phyloP scores from a whole-genome alignment of 139 green algal species.

The Eudorina sp. region DNA sequence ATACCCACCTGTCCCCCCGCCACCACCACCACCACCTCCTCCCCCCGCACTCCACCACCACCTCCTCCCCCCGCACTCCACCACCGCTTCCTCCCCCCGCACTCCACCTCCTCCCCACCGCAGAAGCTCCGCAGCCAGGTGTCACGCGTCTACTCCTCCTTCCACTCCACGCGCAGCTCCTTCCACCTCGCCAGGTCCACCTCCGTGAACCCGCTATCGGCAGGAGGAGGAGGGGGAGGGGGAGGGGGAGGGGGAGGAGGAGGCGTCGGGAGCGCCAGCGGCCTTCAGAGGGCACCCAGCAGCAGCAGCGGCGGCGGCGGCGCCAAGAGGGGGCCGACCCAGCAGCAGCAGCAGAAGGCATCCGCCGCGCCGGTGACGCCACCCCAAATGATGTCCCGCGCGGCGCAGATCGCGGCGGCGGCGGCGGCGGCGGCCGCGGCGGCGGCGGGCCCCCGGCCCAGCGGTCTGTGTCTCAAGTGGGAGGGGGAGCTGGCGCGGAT shows the following conservation, averaged over 20 bases:
- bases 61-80: no score
- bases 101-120: background rate
- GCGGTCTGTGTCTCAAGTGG: conserved; percentile 3
- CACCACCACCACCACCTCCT: no score
- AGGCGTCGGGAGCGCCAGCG: background rate
- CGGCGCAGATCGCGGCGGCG: background rate
- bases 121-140: conserved; percentile 13
- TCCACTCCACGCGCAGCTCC: background rate
- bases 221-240: background rate
- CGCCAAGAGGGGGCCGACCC: background rate
- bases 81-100: background rate
- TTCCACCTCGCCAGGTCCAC: background rate
- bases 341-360: background rate
- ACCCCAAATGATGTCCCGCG: no score
- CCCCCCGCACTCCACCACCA: no score
- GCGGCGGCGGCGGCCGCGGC: background rate
- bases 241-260: background rate
- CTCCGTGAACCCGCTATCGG: background rate
- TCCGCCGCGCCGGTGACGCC: no score
- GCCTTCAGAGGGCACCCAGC: background rate
- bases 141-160: conserved; percentile 10
- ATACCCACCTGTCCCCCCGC: no score
- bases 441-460: background rate
- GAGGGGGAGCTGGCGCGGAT: background rate
- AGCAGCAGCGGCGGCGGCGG: background rate